A percentile compares a stretch with the other conserved stretches of the same genome.
Conservation (phyloP, 768 basidiomycete genomes). For the Phlebiopsis flavidoalba region DNA sequence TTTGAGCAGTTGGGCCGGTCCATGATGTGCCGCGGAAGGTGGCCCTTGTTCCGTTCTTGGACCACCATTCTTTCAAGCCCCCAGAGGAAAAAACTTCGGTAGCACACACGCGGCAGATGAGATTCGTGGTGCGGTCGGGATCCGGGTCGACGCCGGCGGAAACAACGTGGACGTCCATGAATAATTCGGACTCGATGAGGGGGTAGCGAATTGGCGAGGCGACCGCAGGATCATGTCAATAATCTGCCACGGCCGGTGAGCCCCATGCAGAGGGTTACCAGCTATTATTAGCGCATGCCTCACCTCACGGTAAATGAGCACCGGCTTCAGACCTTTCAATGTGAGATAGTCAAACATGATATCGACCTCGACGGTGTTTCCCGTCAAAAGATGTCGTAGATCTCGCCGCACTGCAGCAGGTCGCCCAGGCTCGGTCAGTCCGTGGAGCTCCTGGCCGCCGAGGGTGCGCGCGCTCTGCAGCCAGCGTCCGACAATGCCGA, state of each 20-base stretch:
- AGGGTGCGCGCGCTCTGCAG: slow-evolving; percentile 53
- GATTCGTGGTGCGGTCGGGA: slow-evolving; percentile 53
- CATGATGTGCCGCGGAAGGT: slow-evolving; percentile 48
- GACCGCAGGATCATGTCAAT: slow-evolving; percentile 53
- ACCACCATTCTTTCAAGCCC: slow-evolving; percentile 82
- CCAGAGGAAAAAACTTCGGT: slow-evolving; percentile 69
- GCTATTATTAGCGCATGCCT: slow-evolving; percentile 13
- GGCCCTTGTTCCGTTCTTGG: slow-evolving; percentile 66
- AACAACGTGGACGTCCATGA: slow-evolving; percentile 61
- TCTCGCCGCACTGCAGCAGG: slow-evolving; percentile 66
- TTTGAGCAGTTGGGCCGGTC: slow-evolving; percentile 66
- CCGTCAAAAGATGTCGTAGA: slow-evolving; percentile 80
- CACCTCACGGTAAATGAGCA: slow-evolving; percentile 75
- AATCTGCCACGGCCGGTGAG: slow-evolving; percentile 40
- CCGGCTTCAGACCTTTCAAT: slow-evolving; percentile 54
- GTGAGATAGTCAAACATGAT: slow-evolving; percentile 79
- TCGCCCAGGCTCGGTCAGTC: slow-evolving; percentile 64
- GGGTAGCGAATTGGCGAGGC: slow-evolving; percentile 57
- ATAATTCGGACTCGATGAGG: slow-evolving; percentile 68
- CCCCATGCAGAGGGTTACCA: background rate
- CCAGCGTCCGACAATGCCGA: slow-evolving; percentile 74
- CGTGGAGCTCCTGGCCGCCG: slow-evolving; percentile 60
- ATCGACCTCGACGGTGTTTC: slow-evolving; percentile 77
- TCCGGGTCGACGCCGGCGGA: slow-evolving; percentile 50
- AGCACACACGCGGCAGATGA: slow-evolving; percentile 69